These are phyloP conservation scores for Coemansia sp. DNA, from an alignment of 192 early-diverging fungal species.

Conservation along the genomic window DNA sequence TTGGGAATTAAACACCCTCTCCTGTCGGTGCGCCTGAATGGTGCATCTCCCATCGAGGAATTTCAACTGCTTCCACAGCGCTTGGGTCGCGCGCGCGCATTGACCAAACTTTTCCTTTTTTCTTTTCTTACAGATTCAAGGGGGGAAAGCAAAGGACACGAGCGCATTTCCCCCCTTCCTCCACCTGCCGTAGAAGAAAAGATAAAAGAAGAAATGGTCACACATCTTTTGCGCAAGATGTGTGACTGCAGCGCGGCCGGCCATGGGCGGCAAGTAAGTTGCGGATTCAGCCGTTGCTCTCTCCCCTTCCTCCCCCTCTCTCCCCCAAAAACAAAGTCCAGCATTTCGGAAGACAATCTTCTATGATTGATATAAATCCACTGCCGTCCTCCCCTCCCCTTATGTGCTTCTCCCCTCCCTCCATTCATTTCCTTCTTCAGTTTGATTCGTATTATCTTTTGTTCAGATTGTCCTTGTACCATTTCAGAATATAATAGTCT, in stretches of 20 bases:
- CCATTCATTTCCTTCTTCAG: neutral
- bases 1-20: no score
- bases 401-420: neutral
- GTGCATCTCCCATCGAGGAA: no score
- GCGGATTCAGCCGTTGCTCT: neutral
- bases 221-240: neutral
- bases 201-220: neutral
- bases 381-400: neutral
- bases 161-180: no score
- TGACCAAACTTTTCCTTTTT: neutral
- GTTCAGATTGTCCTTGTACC: slow-evolving; percentile 2
- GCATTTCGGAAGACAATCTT: neutral
- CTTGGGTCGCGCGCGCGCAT: neutral
- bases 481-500: neutral
- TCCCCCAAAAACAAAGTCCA: neutral
- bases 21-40: no score
- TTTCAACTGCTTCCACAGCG: neutral
- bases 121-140: neutral
- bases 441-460: neutral
- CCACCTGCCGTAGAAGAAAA: neutral
- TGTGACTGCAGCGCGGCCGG: neutral
- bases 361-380: neutral
- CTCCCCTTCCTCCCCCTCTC: neutral
- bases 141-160: neutral
- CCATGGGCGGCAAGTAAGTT: neutral